These are phyloP conservation scores for Silene coronaria DNA, from an alignment of 179 eudicot species.

Conservation along the genomic window DNA sequence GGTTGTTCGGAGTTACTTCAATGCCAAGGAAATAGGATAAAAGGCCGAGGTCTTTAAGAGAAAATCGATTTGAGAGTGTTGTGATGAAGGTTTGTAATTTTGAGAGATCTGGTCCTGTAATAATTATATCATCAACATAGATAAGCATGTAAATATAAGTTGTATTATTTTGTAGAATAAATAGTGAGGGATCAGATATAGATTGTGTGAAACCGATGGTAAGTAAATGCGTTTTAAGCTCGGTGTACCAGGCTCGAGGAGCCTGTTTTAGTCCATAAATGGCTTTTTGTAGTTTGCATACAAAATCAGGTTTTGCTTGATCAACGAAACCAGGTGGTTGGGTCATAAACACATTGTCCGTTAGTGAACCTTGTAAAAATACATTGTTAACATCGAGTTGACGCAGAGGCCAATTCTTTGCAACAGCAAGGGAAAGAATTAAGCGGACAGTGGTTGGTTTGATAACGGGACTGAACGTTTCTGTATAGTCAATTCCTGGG, in stretches of 20 bases:
- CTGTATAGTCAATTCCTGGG: too few species aligned
- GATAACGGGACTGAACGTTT: too few species aligned
- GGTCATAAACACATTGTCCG: neutral
- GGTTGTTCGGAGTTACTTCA: too few species aligned
- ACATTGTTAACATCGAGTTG: too few species aligned
- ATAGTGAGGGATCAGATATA: neutral
- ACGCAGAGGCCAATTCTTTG: too few species aligned
- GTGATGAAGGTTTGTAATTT: neutral
- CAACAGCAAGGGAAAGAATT: too few species aligned
- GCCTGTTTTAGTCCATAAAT: neutral
- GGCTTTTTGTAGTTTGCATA: neutral
- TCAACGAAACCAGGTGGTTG: neutral
- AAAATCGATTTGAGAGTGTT: neutral
- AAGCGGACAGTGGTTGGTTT: too few species aligned
- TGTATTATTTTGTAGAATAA: neutral
- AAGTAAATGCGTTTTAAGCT: neutral
- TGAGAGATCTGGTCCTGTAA: neutral
- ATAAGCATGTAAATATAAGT: neutral
- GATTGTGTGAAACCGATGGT: neutral
- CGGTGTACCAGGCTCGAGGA: neutral
- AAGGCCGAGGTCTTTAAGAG: neutral
- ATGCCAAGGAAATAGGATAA: too few species aligned
- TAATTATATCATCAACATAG: neutral
- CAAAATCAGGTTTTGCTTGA: neutral
- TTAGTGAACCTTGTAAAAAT: neutral